Base-by-base conservation (phyloP, 1,284 basidiomycete species). In the Boletus sp. region DNA sequence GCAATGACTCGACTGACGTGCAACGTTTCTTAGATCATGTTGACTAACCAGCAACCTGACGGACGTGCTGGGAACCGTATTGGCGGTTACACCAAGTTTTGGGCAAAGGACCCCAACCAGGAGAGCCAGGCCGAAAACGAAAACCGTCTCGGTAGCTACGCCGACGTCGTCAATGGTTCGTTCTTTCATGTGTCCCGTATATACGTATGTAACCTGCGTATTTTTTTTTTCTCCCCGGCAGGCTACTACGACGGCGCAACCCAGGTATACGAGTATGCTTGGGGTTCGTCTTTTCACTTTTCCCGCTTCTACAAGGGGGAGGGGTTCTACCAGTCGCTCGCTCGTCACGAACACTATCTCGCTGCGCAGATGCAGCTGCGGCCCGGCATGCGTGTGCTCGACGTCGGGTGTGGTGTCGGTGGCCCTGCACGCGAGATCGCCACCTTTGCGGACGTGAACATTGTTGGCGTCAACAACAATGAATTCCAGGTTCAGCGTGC, bases 341-440 rank as follows among this genome's bases (percentile, higher is more conserved):
- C 95, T 14, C 88, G 96, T 46, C 95, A 99, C 67, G 95, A 99
- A 73, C 95, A 99, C 73, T 99, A 95, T 74, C 91, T 99, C 54
- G 85, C 94, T 10, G 74, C 84, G 6, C 81, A 91, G 65, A 93
- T 95, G 82, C 67, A 71, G 41, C 73, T 94, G 56, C 82, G 82
- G 51, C 85, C 91, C 6, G 91, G 91, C 35, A 96, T 96, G 94
- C 83, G 87, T 39, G 94, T 99, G 26, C 85, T 99, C 51, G 95
- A 99, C 66, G 94, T 99, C 51, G 95, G 95, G 1, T 99, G 96
- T 67, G 95, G 95, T 68, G 91, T 99, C 48, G 96, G 96, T 53
- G 95, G 96, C 0, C 95, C 95, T 26, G 95, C 95, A 4, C 82
- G 95, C 38, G 92, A 95, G 71, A 99, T 99, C 61, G 90, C 93